Conservation (phyloP, 148 eudicot genomes). For the Cornus controversa region DNA sequence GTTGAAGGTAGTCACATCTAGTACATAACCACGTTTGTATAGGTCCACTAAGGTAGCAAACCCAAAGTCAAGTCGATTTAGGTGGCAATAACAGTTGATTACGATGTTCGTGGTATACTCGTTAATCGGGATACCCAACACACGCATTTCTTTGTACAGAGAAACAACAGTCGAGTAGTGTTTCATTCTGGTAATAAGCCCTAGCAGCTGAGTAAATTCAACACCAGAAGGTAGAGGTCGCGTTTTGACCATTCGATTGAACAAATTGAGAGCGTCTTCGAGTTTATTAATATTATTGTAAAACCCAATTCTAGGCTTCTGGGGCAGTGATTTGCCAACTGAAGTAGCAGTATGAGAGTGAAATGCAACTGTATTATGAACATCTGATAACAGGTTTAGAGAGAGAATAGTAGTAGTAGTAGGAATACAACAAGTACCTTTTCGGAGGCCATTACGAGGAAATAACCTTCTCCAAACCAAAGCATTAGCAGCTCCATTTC, state of each 20-base stretch:
- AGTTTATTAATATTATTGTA: no score
- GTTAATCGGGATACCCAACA: neutral
- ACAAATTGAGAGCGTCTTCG: constrained; percentile 5
- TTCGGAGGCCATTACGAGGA: no score
- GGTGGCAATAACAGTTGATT: constrained; percentile 9
- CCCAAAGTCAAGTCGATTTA: constrained; percentile 8
- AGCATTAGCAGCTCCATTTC: no score
- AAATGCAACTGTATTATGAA: no score
- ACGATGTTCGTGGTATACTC: neutral
- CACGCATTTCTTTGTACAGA: neutral
- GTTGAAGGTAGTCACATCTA: neutral
- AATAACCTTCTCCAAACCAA: no score
- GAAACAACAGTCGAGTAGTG: neutral
- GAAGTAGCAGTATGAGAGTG: no score
- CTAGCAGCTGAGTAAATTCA: neutral
- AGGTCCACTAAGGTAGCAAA: constrained; percentile 16
- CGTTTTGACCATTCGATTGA: neutral
- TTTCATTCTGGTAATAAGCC: neutral
- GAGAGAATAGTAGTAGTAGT: no score
- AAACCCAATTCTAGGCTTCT: no score
- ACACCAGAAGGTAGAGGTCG: neutral
- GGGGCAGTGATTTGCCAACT: no score
- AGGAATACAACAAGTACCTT: no score
- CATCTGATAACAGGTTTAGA: no score
- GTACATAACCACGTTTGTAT: constrained; percentile 15